phyloP scores from a whole-genome alignment of 169 alveolate genomes.

The Plasmodium fragile region DNA sequence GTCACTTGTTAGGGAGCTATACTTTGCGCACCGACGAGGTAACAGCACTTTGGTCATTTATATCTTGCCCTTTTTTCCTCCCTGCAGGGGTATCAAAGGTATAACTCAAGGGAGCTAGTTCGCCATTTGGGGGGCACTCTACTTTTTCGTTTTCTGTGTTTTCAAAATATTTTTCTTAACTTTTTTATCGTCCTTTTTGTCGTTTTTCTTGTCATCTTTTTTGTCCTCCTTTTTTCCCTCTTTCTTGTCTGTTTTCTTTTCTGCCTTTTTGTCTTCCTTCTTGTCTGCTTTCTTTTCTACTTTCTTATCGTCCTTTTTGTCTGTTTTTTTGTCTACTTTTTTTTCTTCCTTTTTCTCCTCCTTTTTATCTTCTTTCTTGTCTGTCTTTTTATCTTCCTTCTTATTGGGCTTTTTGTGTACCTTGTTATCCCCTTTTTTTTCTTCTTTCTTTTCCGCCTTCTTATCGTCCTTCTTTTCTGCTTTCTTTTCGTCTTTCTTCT shows the following conservation, averaged over 20 bases:
- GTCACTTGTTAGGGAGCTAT: not conserved
- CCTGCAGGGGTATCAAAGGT: not conserved
- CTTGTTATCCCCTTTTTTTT: slow-evolving; percentile 11
- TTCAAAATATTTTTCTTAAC: slow-evolving; percentile 7
- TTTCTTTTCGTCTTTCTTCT: slow-evolving; percentile 28
- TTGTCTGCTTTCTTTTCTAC: not conserved
- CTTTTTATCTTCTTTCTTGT: slow-evolving; percentile 13
- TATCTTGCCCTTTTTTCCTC: not conserved
- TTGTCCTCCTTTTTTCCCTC: slow-evolving; percentile 9
- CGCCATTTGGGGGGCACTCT: not conserved
- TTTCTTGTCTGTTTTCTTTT: slow-evolving; percentile 26
- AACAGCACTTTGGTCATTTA: not conserved
- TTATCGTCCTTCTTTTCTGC: slow-evolving; percentile 5
- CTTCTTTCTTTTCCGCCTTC: slow-evolving; percentile 16
- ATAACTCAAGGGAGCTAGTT: not conserved
- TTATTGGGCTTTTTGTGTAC: not conserved
- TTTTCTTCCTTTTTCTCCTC: slow-evolving; percentile 18
- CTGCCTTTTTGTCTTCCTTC: slow-evolving; percentile 18
- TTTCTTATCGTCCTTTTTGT: slow-evolving; percentile 18
- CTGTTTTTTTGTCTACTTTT: slow-evolving; percentile 19
- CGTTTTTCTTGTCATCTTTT: not conserved
- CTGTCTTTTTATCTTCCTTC: slow-evolving; percentile 3
- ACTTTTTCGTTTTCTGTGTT: slow-evolving; percentile 30
- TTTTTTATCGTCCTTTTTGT: not conserved
- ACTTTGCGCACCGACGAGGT: not conserved